Evolutionary conservation across 306 rosid species (phyloP), one percentile per base, ranked within the genome.

Genomic region (Ceratonia siliqua): DNA sequence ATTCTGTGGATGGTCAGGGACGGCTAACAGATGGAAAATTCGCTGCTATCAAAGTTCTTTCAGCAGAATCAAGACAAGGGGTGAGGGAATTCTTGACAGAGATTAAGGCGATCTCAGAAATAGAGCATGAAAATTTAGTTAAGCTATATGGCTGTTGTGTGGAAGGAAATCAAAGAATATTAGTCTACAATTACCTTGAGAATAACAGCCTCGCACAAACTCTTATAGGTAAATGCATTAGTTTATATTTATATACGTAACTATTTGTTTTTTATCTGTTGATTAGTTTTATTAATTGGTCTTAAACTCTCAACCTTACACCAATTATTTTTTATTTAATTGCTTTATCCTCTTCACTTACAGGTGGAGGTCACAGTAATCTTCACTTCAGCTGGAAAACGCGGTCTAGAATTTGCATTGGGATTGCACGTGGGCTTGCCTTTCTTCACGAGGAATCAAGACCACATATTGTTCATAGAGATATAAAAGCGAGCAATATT

Each of bases 401-500:
- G 0, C 70, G 99, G 67, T 59, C 59, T 63, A 82, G 36, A 56
- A 89, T 95, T 65, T 75, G 92, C 67, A 32, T 90, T 7, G 96
- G 96, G 2, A 78, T 94, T 76, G 99, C 99, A 18, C 75, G 88
- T 0, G 99, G 99, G 62, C 92, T 94, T 55, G 86, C 99, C 22
- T 94, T 82, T 69, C 98, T 92, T 75, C 99, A 94, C 14, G 99
- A 90, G 79, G 98, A 86, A 82, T 92, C 89, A 11, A 88, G 84
- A 45, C 99, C 99, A 24, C 86, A 73, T 74, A 89, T 94, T 80
- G 83, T 92, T 82, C 99, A 94, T 73, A 88, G 99, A 68, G 99
- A 94, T 73, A 94, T 94, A 81, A 94, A 94, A 87, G 97, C 99
- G 6, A 94, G 99, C 88, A 94, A 94, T 55, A 94, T 94, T 80